Evolutionary conservation across 495 filamentous ascomycete species (phyloP).

Genomic region (Neurospora sp.): DNA sequence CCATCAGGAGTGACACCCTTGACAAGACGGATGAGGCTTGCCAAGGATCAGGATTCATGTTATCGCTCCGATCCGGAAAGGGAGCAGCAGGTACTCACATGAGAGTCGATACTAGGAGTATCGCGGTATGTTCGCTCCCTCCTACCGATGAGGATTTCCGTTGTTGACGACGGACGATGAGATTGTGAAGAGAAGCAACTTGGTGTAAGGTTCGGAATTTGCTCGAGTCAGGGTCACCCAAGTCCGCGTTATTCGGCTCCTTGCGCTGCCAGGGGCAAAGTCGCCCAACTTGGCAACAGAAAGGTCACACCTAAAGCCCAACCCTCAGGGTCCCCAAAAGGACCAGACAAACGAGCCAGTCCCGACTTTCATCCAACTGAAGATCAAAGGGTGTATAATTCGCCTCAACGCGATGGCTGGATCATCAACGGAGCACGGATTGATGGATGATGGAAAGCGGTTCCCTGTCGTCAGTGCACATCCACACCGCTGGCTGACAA

Average conservation of each 20-base stretch:
- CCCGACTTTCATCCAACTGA: not conserved
- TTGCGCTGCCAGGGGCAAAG: not conserved
- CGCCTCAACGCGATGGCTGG: not conserved
- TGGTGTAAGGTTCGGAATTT: not conserved
- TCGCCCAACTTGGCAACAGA: not conserved
- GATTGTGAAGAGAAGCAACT: not conserved
- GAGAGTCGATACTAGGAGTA: not conserved
- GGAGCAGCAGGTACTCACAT: not conserved
- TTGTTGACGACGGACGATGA: not conserved
- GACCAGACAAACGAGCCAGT: not conserved
- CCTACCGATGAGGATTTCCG: not conserved
- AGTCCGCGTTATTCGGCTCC: not conserved
- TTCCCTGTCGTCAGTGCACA: not conserved
- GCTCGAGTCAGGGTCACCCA: not conserved
- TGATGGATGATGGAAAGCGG: not conserved
- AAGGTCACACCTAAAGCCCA: not conserved
- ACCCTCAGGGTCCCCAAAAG: not conserved
- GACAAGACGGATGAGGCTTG: not conserved
- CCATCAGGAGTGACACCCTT: not conserved
- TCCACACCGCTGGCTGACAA: not conserved
- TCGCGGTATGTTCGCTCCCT: not conserved
- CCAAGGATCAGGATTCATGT: not conserved
- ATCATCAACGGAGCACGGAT: not conserved
- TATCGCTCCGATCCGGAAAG: not conserved
- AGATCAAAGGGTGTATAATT: not conserved